Conservation (phyloP, 345 rosid species). For the Dovyalis caffra region DNA sequence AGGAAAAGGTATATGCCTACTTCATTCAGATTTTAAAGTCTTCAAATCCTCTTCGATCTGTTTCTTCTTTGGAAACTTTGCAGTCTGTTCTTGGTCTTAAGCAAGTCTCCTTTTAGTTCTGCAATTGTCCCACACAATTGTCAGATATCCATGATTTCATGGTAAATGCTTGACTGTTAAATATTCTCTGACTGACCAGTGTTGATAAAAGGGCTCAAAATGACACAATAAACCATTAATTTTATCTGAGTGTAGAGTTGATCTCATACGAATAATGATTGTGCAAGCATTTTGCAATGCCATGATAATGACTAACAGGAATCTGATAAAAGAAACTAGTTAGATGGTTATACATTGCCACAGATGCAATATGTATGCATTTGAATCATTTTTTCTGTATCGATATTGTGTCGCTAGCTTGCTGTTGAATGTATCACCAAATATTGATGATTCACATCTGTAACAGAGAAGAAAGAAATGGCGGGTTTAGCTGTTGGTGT, state of each 20-base stretch:
- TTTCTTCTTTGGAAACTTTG: not conserved
- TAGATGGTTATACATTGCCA: not conserved
- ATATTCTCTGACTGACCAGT: not conserved
- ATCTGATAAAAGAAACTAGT: not conserved
- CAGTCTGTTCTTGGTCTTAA: not conserved
- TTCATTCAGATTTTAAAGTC: not conserved
- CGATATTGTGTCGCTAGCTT: not conserved
- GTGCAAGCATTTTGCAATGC: not conserved
- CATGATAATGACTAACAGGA: not conserved
- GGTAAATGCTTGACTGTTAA: not conserved
- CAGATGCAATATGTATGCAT: not conserved
- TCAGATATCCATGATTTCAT: not conserved
- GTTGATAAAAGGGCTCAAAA: not conserved
- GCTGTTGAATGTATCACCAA: conserved; percentile 4
- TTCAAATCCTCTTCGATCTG: not conserved
- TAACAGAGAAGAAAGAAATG: conserved; percentile 86
- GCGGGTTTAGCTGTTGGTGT: conserved; percentile 87
- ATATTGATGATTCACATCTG: conserved; percentile 12
- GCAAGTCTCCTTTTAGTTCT: not conserved
- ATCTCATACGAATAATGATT: not conserved
- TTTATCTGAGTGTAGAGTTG: not conserved
- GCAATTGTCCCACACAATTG: not conserved
- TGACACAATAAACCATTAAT: not conserved
- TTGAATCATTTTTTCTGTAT: not conserved
- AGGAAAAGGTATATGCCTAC: conserved; percentile 65